Percentiles rank a stretch among this genome's conserved stretches.
These are phyloP conservation scores for Pythium angustatum DNA, from an alignment of 352 stramenopile species.

Conservation along the genomic window DNA sequence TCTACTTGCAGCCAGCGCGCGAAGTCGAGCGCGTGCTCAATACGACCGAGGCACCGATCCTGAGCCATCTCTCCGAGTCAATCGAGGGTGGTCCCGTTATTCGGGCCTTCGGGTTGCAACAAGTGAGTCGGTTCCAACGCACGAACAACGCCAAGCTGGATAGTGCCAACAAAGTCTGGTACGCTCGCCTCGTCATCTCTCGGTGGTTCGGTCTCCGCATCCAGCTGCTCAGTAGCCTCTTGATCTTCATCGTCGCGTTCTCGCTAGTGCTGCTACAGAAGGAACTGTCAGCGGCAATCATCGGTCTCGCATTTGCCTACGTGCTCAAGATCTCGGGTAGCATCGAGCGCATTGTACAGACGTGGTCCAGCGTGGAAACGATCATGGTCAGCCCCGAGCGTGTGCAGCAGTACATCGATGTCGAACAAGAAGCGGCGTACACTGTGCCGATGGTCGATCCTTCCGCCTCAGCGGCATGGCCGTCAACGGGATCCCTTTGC, in stretches of 20 bases:
- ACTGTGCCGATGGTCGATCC: conserved; percentile 29
- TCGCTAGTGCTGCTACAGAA: conserved; percentile 47
- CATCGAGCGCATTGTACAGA: conserved; percentile 71
- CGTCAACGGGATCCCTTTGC: conserved; percentile 58
- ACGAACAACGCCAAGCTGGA: conserved; percentile 37
- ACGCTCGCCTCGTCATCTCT: conserved; percentile 38
- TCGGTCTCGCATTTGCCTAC: conserved; percentile 83
- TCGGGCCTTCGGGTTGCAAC: conserved; percentile 48
- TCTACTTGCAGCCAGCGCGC: conserved; percentile 52
- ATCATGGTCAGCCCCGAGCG: conserved; percentile 86
- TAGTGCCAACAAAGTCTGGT: conserved; percentile 23
- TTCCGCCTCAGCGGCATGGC: conserved; percentile 55
- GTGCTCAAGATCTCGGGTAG: conserved; percentile 68
- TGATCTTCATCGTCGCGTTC: conserved; percentile 66
- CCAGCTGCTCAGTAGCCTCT: conserved; percentile 75
- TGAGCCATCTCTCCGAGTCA: conserved; percentile 51
- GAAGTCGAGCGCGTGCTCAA: conserved; percentile 56
- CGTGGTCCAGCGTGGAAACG: conserved; percentile 32
- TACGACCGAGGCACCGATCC: too few species aligned
- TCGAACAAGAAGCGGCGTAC: conserved; percentile 27
- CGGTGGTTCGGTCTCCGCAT: conserved; percentile 58
- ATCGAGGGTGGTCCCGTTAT: conserved; percentile 46
- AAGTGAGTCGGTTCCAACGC: conserved; percentile 43
- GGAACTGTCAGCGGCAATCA: conserved; percentile 51
- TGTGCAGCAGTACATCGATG: conserved; percentile 72